A percentile compares a stretch with the other conserved stretches of the same genome.
Conservation (phyloP, 306 rosid species). For the Gastrolobium bilobum region DNA sequence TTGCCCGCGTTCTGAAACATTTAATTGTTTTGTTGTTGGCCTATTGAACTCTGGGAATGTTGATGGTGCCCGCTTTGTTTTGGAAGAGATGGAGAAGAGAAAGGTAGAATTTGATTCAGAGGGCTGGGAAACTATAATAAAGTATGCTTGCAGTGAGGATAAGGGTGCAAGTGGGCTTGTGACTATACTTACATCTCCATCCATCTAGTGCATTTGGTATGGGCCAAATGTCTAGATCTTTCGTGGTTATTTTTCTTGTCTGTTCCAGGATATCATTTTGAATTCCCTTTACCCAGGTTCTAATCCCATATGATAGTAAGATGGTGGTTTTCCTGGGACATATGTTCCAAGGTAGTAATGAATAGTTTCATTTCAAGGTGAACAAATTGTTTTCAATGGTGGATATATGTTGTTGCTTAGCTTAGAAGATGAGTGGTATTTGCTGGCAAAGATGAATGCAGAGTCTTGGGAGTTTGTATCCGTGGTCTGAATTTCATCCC, state of each 20-base stretch:
- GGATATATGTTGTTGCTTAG: not conserved
- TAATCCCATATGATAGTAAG: not conserved
- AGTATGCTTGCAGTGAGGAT: conserved; percentile 60
- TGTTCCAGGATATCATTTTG: not conserved
- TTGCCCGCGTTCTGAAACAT: conserved; percentile 75
- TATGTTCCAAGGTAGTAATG: not conserved
- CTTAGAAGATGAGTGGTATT: not conserved
- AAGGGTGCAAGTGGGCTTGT: conserved; percentile 51
- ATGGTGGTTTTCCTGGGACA: not conserved
- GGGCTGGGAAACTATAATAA: conserved; percentile 72
- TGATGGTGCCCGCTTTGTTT: conserved; percentile 74
- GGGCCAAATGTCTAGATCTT: not conserved
- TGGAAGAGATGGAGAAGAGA: conserved; percentile 88
- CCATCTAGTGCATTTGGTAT: conserved; percentile 23
- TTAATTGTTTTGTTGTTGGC: conserved; percentile 70
- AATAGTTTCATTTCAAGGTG: conserved; percentile 14
- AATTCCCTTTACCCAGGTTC: not conserved
- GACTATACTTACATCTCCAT: conserved; percentile 58
- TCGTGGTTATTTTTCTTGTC: not conserved
- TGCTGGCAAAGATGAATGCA: not conserved
- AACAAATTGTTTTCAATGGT: not conserved
- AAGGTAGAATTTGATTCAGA: conserved; percentile 55
- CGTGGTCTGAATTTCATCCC: not conserved
- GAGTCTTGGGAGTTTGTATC: not conserved
- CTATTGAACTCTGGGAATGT: conserved; percentile 67